Base-by-base conservation (phyloP, 495 filamentous ascomycete genomes). In the Penicillium samsonianum region DNA sequence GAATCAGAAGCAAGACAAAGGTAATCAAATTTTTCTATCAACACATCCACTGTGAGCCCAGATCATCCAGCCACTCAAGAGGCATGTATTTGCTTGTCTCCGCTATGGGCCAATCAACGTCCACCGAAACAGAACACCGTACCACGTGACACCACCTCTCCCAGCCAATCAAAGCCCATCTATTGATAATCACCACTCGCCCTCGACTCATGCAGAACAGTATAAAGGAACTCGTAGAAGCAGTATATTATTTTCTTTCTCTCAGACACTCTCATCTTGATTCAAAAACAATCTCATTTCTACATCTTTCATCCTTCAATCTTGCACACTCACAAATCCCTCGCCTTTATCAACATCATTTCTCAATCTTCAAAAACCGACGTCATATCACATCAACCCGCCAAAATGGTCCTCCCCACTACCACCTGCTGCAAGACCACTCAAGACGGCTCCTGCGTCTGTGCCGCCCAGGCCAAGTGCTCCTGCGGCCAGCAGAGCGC, bases 401-500 rank as follows among this genome's bases (percentile, higher is more conserved):
- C 55, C 67, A 80, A 67, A 60, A 82, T 82, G 79, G 73, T 78
- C 48, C 67, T 82, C 64, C 84, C 83, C 23, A 40, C 67, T 49
- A 72, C 77, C n/a, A 85, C 82, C 68, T 88, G 85, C 81, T 87
- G 85, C 72, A 82, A 82, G 67, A 80, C 77, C 63, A 68, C 79
- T 62, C 72, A 77, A 52, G 74, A 70, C 53, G 77, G 73, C 47
- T 64, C 60, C 54, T 88, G 85, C 64, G 77, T 82, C 68, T 88
- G 85, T 59, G 85, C 85, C 22, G 74, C 80, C 22, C 79, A 87
- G 64, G 84, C 84, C 57, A 81, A 73, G 61, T 97, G 92, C 83
- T 93, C 90, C 16, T 98, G 93, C 68, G 93, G 93, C 62, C 82
- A 92, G 77, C 82, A 92, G 65, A 83, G 83, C 8, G 93, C 93